Conservation (phyloP, 805 yeast species). For the Zygosaccharomyces rouxii region DNA sequence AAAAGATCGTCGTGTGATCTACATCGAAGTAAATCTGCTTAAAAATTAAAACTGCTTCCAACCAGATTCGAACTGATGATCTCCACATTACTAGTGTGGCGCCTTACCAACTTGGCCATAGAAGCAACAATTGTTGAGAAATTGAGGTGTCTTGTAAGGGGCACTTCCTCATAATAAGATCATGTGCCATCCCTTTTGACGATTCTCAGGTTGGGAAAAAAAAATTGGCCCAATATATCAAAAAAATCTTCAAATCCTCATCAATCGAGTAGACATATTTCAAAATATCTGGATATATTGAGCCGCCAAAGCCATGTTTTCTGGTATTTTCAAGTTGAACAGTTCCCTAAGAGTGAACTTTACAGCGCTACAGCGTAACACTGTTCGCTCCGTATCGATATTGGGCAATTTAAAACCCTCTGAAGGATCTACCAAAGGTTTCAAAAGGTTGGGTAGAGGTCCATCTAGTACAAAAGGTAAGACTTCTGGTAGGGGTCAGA, state of each 20-base stretch:
- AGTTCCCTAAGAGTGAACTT: not conserved
- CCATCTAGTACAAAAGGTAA: conserved; percentile 91
- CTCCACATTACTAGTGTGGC: conserved; percentile 87
- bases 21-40: not conserved
- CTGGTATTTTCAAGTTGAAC: not conserved
- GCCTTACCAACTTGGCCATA: conserved; percentile 76
- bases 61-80: conserved; percentile 77
- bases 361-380: not conserved
- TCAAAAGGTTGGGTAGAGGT: conserved; percentile 90
- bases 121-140: conserved; percentile 33
- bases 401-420: conserved; percentile 56
- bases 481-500: conserved; percentile 95
- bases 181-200: not conserved
- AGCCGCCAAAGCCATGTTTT: not conserved
- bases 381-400: conserved; percentile 40
- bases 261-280: not conserved
- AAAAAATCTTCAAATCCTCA: not conserved
- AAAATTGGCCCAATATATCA: not conserved
- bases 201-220: not conserved
- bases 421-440: conserved; percentile 53
- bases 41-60: conserved; percentile 45
- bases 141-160: not conserved
- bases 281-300: not conserved
- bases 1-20: not conserved
- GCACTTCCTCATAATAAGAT: not conserved